Evolutionary conservation across 306 rosid genomes (phyloP), one percentile per base, ranked within the genome.

Genomic region (Pueraria montana): DNA sequence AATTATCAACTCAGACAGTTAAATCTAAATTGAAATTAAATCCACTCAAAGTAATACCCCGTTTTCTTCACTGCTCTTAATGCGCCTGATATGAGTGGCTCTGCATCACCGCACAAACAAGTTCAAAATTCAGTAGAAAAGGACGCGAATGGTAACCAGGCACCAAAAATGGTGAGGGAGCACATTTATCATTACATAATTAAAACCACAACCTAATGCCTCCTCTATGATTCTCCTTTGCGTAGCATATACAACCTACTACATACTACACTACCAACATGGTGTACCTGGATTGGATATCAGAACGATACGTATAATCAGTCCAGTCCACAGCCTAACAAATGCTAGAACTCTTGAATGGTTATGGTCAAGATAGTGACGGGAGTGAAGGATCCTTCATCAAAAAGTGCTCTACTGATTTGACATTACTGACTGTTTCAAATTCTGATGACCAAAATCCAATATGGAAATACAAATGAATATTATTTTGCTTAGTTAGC

Each of bases 401-500:
- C 49, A 40, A 43, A 59, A 79, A 49, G 3, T 48, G 17, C 42
- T 4, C 36, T 7, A 24, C 26, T 49, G 40, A 74, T 64, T 86
- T 50, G 21, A 74, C 66, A 46, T 65, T 16, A 74, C 45, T 64
- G 77, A 40, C 52, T 70, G 23, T 56, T 50, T 74, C 62, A 62
- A 50, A 52, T 84, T 77, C 53, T 32, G 26, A 43, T 13, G 73
- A 78, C 70, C 34, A 50, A 69, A 18, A 71, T 70, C 18, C 11
- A 17, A 27, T 24, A 58, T 20, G 36, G 65, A 62, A 12, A 36
- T n/a, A 27, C 53, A 42, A 77, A 53, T 58, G 73, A 62, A 63
- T 36, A 30, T 36, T 55, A 45, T 21, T 78, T 80, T 20, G 61
- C 85, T 87, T 89, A 96, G 78, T 96, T 90, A 2, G 99, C 98